These are phyloP conservation scores for Straminergon stramineum DNA, from an alignment of 225 moss, liverwort and hornwort genomes.

Conservation along the genomic window DNA sequence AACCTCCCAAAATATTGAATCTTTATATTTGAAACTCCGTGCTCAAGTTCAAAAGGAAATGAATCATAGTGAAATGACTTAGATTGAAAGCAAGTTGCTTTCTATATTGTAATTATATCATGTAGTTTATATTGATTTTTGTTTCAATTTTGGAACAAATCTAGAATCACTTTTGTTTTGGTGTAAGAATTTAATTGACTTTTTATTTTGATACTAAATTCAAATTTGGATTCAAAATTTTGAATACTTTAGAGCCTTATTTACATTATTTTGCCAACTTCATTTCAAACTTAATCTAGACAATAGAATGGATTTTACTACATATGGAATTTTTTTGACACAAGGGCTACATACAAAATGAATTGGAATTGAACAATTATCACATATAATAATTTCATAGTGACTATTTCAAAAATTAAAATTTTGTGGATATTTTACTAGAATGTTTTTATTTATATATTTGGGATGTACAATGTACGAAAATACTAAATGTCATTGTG, in stretches of 20 bases:
- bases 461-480: neutral
- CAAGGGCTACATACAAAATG: neutral
- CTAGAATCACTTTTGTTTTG: too few species aligned
- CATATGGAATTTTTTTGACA: neutral
- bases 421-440: neutral
- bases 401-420: neutral
- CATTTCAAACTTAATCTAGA: neutral
- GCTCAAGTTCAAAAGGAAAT: neutral
- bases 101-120: neutral
- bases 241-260: fast-evolving
- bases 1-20: too few species aligned
- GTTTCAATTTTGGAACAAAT: neutral
- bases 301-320: neutral
- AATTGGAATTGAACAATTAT: neutral
- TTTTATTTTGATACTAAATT: neutral
- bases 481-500: too few species aligned
- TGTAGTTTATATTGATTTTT: neutral
- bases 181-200: neutral
- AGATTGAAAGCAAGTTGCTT: neutral
- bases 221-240: too few species aligned
- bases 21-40: neutral
- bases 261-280: neutral
- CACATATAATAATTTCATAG: neutral
- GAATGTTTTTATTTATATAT: neutral
- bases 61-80: fast-evolving